Conservation (phyloP, 305 asterid species). For the Solanum hybrid region DNA sequence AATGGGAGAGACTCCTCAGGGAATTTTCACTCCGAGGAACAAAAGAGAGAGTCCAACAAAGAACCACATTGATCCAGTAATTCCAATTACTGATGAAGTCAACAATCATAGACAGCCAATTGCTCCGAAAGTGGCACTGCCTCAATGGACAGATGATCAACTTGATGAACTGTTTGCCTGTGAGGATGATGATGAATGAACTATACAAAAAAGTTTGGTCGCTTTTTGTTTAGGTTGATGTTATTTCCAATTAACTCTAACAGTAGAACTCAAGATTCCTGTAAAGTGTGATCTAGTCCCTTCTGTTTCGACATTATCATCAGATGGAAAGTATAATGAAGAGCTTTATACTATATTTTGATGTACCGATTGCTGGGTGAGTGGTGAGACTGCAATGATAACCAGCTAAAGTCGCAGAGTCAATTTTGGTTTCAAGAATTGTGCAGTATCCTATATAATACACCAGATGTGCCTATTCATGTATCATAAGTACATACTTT, state of each 20-base stretch:
- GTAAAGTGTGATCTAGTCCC: neutral
- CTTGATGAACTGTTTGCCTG: constrained; percentile 52
- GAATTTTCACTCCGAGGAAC: neutral
- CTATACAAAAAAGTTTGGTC: constrained; percentile 2
- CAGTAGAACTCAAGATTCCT: neutral
- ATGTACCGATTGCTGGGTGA: neutral
- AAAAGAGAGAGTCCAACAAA: neutral
- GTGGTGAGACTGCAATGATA: neutral
- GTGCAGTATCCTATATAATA: neutral
- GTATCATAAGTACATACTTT: neutral
- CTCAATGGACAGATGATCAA: constrained; percentile 79
- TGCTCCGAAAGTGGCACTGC: constrained; percentile 29
- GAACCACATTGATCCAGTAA: constrained; percentile 18
- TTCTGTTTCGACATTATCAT: neutral
- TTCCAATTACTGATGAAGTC: constrained; percentile 16
- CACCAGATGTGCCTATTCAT: neutral
- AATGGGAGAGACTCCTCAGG: constrained; percentile 9
- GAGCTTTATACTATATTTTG: neutral
- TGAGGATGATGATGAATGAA: constrained; percentile 29
- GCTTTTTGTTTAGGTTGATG: neutral
- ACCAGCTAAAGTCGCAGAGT: neutral
- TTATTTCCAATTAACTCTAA: neutral
- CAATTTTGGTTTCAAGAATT: neutral
- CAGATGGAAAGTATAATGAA: neutral
- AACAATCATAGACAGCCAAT: constrained; percentile 30